phyloP scores from a whole-genome alignment of 1,139 yeast genomes.

The Pichia cactophila region DNA sequence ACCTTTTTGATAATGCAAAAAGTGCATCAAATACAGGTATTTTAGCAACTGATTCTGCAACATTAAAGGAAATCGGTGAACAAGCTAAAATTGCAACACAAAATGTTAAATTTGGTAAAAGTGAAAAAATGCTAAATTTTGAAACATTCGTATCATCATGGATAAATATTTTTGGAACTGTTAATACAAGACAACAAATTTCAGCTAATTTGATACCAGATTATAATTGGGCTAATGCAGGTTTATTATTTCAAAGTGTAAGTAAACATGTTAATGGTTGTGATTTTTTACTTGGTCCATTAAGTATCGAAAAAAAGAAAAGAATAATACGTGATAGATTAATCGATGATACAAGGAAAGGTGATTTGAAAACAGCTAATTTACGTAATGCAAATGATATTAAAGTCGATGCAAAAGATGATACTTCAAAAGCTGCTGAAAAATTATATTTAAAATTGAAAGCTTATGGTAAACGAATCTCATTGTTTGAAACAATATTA shows the following conservation, averaged over 20 bases:
- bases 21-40: conserved; percentile 29
- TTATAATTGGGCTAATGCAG: conserved; percentile 56
- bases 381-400: conserved; percentile 46
- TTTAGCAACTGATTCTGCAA: conserved; percentile 40
- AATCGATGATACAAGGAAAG: conserved; percentile 36
- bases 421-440: conserved; percentile 56
- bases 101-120: conserved; percentile 48
- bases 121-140: conserved; percentile 41
- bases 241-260: conserved; percentile 42
- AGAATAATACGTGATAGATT: conserved; percentile 32
- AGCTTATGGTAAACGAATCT: conserved; percentile 37
- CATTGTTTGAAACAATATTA: conserved; percentile 58
- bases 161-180: conserved; percentile 27
- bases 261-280: conserved; percentile 44
- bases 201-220: not conserved
- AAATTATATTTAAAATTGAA: conserved; percentile 36
- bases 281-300: conserved; percentile 67
- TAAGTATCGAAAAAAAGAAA: conserved; percentile 53
- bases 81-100: conserved; percentile 49
- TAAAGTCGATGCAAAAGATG: conserved; percentile 40
- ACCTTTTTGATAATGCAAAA: conserved; percentile 30
- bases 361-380: conserved; percentile 44
- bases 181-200: conserved; percentile 8
- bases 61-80: conserved; percentile 36
- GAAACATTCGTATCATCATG: conserved; percentile 39